These are phyloP conservation scores for Hypoxylon sp. DNA, from an alignment of 2,329 filamentous ascomycete species.

Conservation along the genomic window DNA sequence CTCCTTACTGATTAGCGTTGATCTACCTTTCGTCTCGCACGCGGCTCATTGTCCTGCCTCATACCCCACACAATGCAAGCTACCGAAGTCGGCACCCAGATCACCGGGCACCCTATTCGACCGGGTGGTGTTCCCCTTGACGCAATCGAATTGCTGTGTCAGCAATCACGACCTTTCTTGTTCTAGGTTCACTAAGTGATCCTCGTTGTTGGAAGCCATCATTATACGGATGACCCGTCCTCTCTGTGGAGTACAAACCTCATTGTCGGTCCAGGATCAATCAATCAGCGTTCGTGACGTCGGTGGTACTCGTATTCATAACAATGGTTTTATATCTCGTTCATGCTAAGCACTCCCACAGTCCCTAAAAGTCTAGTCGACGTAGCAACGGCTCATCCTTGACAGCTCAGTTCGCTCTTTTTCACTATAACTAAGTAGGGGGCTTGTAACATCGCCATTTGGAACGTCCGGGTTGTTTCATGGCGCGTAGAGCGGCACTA, in stretches of 20 bases:
- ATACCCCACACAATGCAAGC: slow-evolving; percentile 48
- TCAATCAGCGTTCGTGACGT: slow-evolving; percentile 21
- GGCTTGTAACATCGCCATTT: slow-evolving; percentile 22
- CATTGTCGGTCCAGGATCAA: slow-evolving; percentile 20
- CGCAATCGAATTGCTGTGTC: slow-evolving; percentile 39
- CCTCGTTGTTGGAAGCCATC: slow-evolving; percentile 18
- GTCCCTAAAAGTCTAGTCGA: slow-evolving; percentile 14
- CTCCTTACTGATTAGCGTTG: slow-evolving; percentile 37
- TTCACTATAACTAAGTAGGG: slow-evolving; percentile 21
- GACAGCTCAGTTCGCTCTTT: slow-evolving; percentile 10
- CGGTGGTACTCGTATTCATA: slow-evolving; percentile 21
- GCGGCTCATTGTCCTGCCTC: slow-evolving; percentile 44
- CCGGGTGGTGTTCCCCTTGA: slow-evolving; percentile 44
- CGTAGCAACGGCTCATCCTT: slow-evolving; percentile 20
- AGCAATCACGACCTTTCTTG: slow-evolving; percentile 20
- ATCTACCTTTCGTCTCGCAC: slow-evolving; percentile 36
- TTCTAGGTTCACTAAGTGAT: slow-evolving; percentile 22
- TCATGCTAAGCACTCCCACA: slow-evolving; percentile 5
- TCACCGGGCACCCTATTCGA: slow-evolving; percentile 42
- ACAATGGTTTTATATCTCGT: slow-evolving; percentile 9
- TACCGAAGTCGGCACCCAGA: slow-evolving; percentile 49
- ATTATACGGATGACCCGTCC: slow-evolving; percentile 27
- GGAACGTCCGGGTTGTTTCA: slow-evolving; percentile 15
- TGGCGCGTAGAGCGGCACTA: slow-evolving; percentile 39
- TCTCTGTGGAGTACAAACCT: slow-evolving; percentile 25